These are phyloP conservation scores for Exophiala spinifera DNA, from an alignment of 2,329 filamentous ascomycete genomes.

Conservation along the genomic window DNA sequence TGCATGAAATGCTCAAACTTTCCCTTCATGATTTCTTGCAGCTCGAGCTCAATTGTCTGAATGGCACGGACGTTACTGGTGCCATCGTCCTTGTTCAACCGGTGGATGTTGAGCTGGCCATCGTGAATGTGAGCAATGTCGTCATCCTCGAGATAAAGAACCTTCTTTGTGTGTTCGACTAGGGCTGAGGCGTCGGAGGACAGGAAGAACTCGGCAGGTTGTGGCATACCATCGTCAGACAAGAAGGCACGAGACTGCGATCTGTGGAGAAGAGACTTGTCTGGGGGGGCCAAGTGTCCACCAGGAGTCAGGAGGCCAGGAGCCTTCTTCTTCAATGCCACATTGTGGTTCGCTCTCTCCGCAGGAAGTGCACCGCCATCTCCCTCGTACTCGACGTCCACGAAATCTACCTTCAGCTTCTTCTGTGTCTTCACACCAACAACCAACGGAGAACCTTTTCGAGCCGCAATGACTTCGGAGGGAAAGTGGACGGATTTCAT, in stretches of 20 bases:
- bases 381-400: slow-evolving; percentile 95
- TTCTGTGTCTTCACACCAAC: slow-evolving; percentile 94
- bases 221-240: slow-evolving; percentile 95
- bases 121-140: slow-evolving; percentile 99
- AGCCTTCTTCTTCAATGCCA: slow-evolving; percentile 87
- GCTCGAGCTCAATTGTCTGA: slow-evolving; percentile 96
- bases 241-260: slow-evolving; percentile 98
- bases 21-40: slow-evolving; percentile 99
- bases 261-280: slow-evolving; percentile 97
- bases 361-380: slow-evolving; percentile 80
- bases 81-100: slow-evolving; percentile 92
- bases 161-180: slow-evolving; percentile 99
- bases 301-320: slow-evolving; percentile 62
- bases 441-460: slow-evolving; percentile 96
- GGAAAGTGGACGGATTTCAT: slow-evolving; percentile 99
- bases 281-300: slow-evolving; percentile 77
- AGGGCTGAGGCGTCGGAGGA: slow-evolving; percentile 98
- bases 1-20: slow-evolving; percentile 99
- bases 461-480: slow-evolving; percentile 94
- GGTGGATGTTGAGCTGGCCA: slow-evolving; percentile 97
- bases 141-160: slow-evolving; percentile 98
- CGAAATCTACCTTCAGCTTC: slow-evolving; percentile 99
- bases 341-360: slow-evolving; percentile 93
- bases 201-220: slow-evolving; percentile 98
- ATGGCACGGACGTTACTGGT: slow-evolving; percentile 96